Evolutionary conservation across 352 stramenopile genomes (phyloP), one percentile per base, ranked within the genome.

Genomic region (Phytopythium cucurbitacearum): DNA sequence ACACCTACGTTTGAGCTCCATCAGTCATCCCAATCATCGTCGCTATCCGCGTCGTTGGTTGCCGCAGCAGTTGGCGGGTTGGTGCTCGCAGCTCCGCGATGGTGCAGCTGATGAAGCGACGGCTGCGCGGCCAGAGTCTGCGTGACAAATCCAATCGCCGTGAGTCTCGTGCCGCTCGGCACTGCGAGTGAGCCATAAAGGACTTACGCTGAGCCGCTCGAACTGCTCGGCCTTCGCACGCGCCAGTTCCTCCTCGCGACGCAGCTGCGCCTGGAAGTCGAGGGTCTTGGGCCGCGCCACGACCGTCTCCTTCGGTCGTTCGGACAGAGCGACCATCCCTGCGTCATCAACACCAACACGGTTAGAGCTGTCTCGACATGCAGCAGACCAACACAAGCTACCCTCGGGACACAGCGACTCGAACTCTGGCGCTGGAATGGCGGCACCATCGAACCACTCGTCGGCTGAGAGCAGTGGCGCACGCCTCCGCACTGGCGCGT

Each of bases 11-110:
- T 40, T 12, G 12, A 9, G 28, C 33, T 56, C n/a, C 37, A 42
- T 84, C 58, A 94, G 56, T 94, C 80, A 51, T 93, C 83, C 83
- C 83, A 94, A 50, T 91, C 83, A 37, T 91, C 79, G 43, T 91
- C 83, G 51, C 80, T 89, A 48, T 91, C 73, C n/a, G 67, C 66
- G 10, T 74, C 56, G 13, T 38, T 40, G 33, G 40, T 40, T 48
- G 64, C 51, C 51, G 55, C 33, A 10, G 48, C 48, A 8, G 41
- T 35, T 42, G 45, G 43, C 40, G 21, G 53, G 1, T 28, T 28
- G 21, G 21, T 28, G 21, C 21, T 28, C 33, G 59, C 59, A 35
- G 42, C 51, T 39, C 56, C 56, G 35, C 48, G 62, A 16, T 74
- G 70, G 11, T 74, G 69, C n/a, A 64, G 63, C 10, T 71, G 65